A percentile compares a stretch with the other conserved stretches of the same genome.
Evolutionary conservation across 75 land plant species (phyloP).

Genomic region (Picea sitchensis): DNA sequence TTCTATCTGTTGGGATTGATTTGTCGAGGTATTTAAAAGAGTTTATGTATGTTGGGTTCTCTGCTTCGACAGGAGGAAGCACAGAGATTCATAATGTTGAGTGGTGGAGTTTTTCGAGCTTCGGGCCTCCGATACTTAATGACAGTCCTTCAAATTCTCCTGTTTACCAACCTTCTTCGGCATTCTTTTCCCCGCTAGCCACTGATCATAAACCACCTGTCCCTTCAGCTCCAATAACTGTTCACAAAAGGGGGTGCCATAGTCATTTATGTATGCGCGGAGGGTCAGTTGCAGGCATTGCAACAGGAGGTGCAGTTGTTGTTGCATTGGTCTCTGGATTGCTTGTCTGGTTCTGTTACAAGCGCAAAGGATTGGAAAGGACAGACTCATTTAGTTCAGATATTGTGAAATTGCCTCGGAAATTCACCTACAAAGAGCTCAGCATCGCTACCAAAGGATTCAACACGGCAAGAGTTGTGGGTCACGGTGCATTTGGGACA

Average conservation of each 20-base stretch:
- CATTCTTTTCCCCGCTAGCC: neutral
- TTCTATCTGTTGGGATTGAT: conserved; percentile 39
- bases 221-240: neutral
- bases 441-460: conserved; percentile 65
- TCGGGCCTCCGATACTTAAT: conserved; percentile 17
- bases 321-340: conserved; percentile 36
- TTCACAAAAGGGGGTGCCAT: conserved; percentile 4
- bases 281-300: conserved; percentile 53
- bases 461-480: conserved; percentile 49
- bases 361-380: conserved; percentile 20
- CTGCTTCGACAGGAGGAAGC: conserved; percentile 83
- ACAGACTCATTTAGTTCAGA: conserved; percentile 35
- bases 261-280: conserved; percentile 12
- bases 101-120: conserved; percentile 76
- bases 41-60: conserved; percentile 82
- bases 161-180: conserved; percentile 1
- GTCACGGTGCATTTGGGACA: conserved; percentile 78
- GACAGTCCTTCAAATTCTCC: conserved; percentile 12
- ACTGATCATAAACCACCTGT: neutral
- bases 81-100: conserved; percentile 69
- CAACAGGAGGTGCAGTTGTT: conserved; percentile 52
- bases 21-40: conserved; percentile 44
- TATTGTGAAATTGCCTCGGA: conserved; percentile 41
- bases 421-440: conserved; percentile 69
- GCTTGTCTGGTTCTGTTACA: conserved; percentile 28